Conservation (phyloP, 306 rosid genomes). For the Medicago truncatula region DNA sequence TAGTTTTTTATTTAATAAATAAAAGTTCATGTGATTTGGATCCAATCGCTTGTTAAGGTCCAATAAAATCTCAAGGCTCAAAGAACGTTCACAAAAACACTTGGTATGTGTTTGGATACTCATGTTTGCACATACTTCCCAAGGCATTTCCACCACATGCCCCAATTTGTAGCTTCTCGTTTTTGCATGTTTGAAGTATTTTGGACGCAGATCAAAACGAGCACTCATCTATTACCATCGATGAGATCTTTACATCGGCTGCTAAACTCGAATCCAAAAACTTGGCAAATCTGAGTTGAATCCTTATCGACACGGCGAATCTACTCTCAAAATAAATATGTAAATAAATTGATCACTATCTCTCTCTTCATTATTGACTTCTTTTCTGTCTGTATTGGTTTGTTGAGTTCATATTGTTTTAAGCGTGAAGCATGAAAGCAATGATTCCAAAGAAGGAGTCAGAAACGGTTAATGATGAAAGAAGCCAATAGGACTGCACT, state of each 20-base stretch:
- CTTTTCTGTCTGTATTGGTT: constrained; percentile 32
- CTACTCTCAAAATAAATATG: not conserved
- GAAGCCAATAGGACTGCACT: constrained; percentile 32
- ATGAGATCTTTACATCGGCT: too few species aligned
- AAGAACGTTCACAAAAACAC: too few species aligned
- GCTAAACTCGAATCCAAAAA: not conserved
- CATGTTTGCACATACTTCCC: too few species aligned
- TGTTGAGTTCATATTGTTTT: constrained; percentile 45
- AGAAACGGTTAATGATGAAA: constrained; percentile 50
- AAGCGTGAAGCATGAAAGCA: constrained; percentile 63
- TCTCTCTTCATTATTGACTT: constrained; percentile 26
- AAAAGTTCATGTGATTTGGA: not conserved
- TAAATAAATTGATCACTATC: not conserved
- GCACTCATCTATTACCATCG: not conserved
- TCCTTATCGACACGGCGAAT: not conserved
- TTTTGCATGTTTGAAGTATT: too few species aligned
- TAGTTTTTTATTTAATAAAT: not conserved
- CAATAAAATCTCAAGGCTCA: too few species aligned
- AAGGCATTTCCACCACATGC: too few species aligned
- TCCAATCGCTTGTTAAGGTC: not conserved
- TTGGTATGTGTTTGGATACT: too few species aligned
- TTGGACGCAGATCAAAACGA: too few species aligned
- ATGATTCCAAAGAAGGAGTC: constrained; percentile 50
- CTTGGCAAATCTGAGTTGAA: not conserved
- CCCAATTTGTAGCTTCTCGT: too few species aligned